Evolutionary conservation across 495 filamentous ascomycete species (phyloP).

Genomic region (Glarea lozoyensis): DNA sequence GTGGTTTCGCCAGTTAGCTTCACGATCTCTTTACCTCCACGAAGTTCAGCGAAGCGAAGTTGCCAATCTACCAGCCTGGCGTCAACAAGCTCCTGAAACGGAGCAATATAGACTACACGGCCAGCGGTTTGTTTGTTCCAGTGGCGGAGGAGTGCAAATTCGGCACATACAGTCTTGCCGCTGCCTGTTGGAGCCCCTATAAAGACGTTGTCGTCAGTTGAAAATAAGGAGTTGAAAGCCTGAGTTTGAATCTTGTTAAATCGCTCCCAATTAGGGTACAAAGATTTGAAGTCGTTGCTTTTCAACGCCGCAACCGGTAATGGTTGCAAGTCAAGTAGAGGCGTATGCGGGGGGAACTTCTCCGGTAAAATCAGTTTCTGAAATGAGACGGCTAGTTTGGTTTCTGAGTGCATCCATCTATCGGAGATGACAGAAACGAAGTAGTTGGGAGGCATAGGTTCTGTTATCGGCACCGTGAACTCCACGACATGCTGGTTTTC

Average conservation of each 20-base stretch:
- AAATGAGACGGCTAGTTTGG: conserved; percentile 87
- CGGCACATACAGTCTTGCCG: conserved; percentile 94
- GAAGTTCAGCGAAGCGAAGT: conserved; percentile 58
- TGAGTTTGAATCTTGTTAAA: conserved; percentile 99
- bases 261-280: conserved; percentile 78
- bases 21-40: conserved; percentile 83
- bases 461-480: conserved; percentile 91
- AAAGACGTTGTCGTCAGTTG: conserved; percentile 86
- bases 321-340: conserved; percentile 80
- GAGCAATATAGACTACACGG: conserved; percentile 88
- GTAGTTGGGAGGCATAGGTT: conserved; percentile 97
- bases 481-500: conserved; percentile 94
- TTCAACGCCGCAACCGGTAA: conserved; percentile 84
- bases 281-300: conserved; percentile 65
- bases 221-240: conserved; percentile 86
- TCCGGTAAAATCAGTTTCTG: conserved; percentile 89
- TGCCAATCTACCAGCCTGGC: conserved; percentile 73
- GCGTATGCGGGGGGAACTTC: conserved; percentile 91
- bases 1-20: conserved; percentile 93
- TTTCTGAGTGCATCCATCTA: conserved; percentile 97
- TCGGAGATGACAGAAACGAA: conserved; percentile 93
- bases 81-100: conserved; percentile 92
- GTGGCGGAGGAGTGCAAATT: conserved; percentile 83
- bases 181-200: conserved; percentile 84
- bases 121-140: conserved; percentile 69